These are phyloP conservation scores for Vicia faba DNA, from an alignment of 306 rosid genomes.

Conservation along the genomic window DNA sequence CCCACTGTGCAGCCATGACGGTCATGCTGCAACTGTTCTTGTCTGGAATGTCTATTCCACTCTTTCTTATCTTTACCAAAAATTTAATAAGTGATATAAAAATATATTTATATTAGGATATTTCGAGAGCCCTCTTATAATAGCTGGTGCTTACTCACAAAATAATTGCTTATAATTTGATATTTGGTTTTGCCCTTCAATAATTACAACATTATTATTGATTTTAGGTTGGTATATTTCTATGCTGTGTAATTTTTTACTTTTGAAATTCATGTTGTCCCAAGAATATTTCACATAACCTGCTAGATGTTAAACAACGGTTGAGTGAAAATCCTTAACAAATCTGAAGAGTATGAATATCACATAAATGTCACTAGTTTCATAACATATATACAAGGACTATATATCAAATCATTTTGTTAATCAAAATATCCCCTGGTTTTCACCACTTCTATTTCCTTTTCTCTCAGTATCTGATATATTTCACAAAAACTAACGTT, in stretches of 20 bases:
- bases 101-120: no score
- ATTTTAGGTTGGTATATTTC: background rate
- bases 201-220: no score
- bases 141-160: background rate
- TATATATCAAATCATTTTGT: background rate
- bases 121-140: background rate
- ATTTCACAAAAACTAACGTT: conserved; percentile 15
- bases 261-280: background rate
- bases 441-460: background rate
- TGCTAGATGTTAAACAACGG: background rate
- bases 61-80: background rate
- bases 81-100: no score
- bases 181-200: background rate
- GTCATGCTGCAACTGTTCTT: conserved; percentile 36
- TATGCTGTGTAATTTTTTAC: background rate
- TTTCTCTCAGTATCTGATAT: background rate
- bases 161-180: background rate
- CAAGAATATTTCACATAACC: background rate
- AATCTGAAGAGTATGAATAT: background rate
- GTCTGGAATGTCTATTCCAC: background rate
- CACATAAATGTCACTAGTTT: background rate
- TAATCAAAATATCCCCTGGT: background rate
- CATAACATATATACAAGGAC: background rate
- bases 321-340: background rate
- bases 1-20: conserved; percentile 34